These are phyloP conservation scores for Cymodocea nodosa DNA, from an alignment of 116 monocot genomes.

Conservation along the genomic window DNA sequence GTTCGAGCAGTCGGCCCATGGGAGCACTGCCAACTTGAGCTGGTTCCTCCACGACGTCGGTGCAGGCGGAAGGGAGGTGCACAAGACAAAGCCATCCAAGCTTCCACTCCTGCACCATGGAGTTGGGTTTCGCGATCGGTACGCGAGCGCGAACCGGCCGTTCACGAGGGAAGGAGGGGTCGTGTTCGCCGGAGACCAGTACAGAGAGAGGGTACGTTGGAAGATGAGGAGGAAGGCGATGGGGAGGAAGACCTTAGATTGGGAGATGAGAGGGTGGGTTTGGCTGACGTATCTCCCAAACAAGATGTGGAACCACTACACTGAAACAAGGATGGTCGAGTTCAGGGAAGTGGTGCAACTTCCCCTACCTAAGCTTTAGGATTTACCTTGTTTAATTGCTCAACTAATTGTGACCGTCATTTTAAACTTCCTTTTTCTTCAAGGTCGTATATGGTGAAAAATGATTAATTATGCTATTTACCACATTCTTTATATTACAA, in stretches of 20 bases:
- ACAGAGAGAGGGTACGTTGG: conserved; percentile 65
- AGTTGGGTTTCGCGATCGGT: conserved; percentile 55
- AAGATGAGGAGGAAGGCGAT: conserved; percentile 26
- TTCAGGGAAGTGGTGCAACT: conserved; percentile 48
- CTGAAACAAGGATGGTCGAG: conserved; percentile 53
- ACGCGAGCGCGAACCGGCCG: conserved; percentile 50
- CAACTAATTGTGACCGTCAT: too few relatives aligned
- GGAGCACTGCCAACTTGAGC: conserved; percentile 37
- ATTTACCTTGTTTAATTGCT: too few relatives aligned
- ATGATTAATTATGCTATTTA: too few relatives aligned
- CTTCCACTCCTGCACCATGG: conserved; percentile 32
- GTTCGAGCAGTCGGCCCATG: conserved; percentile 55
- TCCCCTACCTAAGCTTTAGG: conserved; percentile 6
- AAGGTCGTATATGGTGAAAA: too few relatives aligned
- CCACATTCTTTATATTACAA: too few relatives aligned
- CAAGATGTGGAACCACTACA: conserved; percentile 40
- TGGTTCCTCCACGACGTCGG: conserved; percentile 63
- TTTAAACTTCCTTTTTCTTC: too few relatives aligned
- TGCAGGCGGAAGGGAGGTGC: conserved; percentile 48
- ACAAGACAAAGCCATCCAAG: conserved; percentile 58
- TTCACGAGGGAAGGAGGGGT: conserved; percentile 75
- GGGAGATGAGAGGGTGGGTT: conserved; percentile 59
- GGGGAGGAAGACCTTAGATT: conserved; percentile 51
- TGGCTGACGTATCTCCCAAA: conserved; percentile 84
- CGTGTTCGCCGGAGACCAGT: conserved; percentile 69